phyloP scores from a whole-genome alignment of 2,329 filamentous ascomycete genomes.

The Fusarium goolgardi region DNA sequence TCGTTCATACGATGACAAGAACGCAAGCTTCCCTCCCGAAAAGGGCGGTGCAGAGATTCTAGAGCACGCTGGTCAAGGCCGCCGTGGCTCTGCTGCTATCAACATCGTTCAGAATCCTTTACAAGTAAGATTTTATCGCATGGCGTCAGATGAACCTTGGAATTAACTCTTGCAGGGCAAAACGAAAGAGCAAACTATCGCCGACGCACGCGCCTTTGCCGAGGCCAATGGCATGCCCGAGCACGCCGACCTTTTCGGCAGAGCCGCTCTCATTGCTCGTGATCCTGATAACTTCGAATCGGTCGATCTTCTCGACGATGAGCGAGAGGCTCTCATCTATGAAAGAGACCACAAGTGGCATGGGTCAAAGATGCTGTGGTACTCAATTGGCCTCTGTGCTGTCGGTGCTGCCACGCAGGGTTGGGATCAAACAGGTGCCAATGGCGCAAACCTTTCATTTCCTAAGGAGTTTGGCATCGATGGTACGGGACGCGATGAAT shows the following conservation, averaged over 20 bases:
- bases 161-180: neutral
- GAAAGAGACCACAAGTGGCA: conserved; percentile 75
- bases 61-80: conserved; percentile 15
- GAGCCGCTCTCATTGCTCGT: conserved; percentile 24
- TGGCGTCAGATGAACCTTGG: rapidly evolving
- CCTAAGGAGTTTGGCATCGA: conserved; percentile 58
- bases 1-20: conserved; percentile 19
- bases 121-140: neutral
- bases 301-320: conserved; percentile 28
- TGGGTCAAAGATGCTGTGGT: conserved; percentile 70
- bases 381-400: conserved; percentile 74
- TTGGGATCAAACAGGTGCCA: conserved; percentile 73
- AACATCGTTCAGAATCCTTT: conserved; percentile 26
- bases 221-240: conserved; percentile 29
- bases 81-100: conserved; percentile 16
- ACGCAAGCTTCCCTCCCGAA: neutral
- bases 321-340: conserved; percentile 61
- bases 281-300: conserved; percentile 15
- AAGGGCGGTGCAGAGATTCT: conserved; percentile 22
- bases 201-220: conserved; percentile 15
- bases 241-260: conserved; percentile 20
- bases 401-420: conserved; percentile 75
- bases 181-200: conserved; percentile 10
- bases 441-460: conserved; percentile 72
- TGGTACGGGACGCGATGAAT: conserved; percentile 47